Evolutionary conservation across 257 asterid species (phyloP).

Genomic region (Plantago ovata): DNA sequence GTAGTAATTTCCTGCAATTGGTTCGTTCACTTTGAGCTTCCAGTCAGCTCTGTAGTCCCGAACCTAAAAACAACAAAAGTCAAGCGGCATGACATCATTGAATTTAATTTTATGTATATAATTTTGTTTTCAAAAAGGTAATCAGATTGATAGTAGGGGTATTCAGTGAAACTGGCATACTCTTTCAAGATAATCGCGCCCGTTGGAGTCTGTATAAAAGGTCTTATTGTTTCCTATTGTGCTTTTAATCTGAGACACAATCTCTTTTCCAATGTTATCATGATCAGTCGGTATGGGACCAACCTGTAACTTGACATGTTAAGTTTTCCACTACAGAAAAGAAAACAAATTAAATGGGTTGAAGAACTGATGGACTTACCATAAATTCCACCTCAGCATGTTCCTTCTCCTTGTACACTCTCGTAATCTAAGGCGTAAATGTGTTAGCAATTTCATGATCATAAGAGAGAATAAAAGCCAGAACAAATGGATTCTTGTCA

Average conservation of each 20-base stretch:
- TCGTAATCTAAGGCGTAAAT: constrained; percentile 52
- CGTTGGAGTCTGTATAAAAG: constrained; percentile 85
- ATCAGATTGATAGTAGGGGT: constrained; percentile 1
- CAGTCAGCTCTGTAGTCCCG: constrained; percentile 85
- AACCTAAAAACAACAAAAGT: constrained; percentile 37
- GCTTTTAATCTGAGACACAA: constrained; percentile 64
- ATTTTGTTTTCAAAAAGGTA: not conserved
- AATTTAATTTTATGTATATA: not conserved
- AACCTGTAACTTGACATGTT: constrained; percentile 44
- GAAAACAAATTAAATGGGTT: too few species aligned
- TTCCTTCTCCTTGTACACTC: constrained; percentile 87
- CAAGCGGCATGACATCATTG: constrained; percentile 6
- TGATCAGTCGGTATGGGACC: constrained; percentile 95
- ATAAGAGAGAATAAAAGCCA: constrained; percentile 2
- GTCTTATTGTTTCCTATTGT: constrained; percentile 58
- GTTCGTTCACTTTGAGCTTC: constrained; percentile 85
- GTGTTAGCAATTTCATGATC: constrained; percentile 10
- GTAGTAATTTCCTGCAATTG: constrained; percentile 87
- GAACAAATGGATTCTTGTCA: too few species aligned
- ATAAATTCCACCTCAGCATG: constrained; percentile 82
- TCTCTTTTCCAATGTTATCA: constrained; percentile 78
- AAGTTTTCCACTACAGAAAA: too few species aligned
- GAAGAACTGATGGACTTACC: constrained; percentile 33
- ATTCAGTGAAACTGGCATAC: constrained; percentile 31
- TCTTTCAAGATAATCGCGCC: constrained; percentile 89